phyloP scores from a whole-genome alignment of 345 rosid genomes.

The Euphorbia peplus region DNA sequence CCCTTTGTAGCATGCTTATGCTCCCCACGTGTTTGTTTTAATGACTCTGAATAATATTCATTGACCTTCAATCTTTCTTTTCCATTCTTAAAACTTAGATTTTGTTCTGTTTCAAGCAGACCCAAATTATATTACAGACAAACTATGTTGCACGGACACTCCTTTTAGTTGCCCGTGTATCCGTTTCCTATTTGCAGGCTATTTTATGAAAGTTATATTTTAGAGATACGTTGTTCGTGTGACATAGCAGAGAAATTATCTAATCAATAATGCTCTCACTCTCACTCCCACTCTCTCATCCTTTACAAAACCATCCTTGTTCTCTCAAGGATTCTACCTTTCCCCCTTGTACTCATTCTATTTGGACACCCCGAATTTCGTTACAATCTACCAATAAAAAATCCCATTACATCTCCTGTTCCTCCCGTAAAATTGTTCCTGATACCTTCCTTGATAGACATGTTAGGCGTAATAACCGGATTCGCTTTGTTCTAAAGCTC shows the following conservation, averaged over 20 bases:
- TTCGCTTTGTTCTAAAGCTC: slow-evolving; percentile 74
- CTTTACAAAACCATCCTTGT: slow-evolving; percentile 29
- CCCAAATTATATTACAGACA: background rate
- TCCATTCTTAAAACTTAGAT: background rate
- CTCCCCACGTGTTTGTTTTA: background rate
- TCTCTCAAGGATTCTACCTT: slow-evolving; percentile 32
- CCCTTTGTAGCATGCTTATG: background rate
- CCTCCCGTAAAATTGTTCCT: slow-evolving; percentile 54
- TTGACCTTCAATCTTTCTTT: background rate
- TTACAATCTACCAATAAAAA: background rate
- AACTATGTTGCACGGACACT: too few species aligned
- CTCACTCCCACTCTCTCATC: slow-evolving; percentile 23
- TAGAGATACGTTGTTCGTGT: too few species aligned
- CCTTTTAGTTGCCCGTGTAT: too few species aligned
- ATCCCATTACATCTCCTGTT: slow-evolving; percentile 38
- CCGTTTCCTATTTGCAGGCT: too few species aligned
- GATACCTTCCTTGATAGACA: slow-evolving; percentile 68
- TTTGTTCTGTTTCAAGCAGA: slow-evolving; percentile 1
- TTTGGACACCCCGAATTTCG: slow-evolving; percentile 16
- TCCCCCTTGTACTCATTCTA: slow-evolving; percentile 24
- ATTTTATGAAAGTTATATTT: too few species aligned
- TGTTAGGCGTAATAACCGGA: slow-evolving; percentile 62
- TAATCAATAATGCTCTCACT: slow-evolving; percentile 5
- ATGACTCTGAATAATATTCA: too few species aligned
- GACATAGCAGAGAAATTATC: too few species aligned